Conservation (phyloP, 2,329 filamentous ascomycete species). For the Purpureocillium takamizusanense region DNA sequence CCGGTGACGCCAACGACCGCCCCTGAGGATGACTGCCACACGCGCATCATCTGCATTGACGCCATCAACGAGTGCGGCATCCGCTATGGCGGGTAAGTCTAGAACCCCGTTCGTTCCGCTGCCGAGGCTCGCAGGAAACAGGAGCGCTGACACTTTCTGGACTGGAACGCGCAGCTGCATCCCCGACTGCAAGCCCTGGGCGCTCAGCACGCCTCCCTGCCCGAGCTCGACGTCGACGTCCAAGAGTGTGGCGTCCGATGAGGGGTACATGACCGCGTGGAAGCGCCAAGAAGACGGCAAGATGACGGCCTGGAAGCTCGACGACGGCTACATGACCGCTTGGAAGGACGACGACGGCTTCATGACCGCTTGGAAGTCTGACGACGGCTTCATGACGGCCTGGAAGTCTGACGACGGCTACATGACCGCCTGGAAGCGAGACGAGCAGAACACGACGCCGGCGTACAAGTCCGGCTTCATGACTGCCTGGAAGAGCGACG, state of each 20-base stretch:
- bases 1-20: not conserved
- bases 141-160: no score
- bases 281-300: not conserved
- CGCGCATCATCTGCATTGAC: slow-evolving; percentile 15
- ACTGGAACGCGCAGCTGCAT: slow-evolving; percentile 12
- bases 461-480: not conserved
- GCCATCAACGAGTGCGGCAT: slow-evolving; percentile 15
- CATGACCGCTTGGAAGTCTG: not conserved
- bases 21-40: slow-evolving; percentile 11
- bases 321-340: not conserved
- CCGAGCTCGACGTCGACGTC: not conserved
- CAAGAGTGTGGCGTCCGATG: not conserved
- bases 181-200: slow-evolving; percentile 13
- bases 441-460: slow-evolving; percentile 1
- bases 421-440: not conserved
- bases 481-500: slow-evolving; percentile 1
- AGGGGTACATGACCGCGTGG: not conserved
- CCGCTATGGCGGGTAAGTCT: slow-evolving; percentile 13
- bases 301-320: not conserved
- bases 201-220: not conserved
- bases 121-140: no score
- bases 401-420: not conserved
- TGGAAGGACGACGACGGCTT: not conserved
- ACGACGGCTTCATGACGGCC: not conserved
- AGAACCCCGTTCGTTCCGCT: not conserved